Percentiles rank a stretch among this genome's conserved stretches.
Conservation (phyloP, 306 rosid species). For the Gillenia trifoliata region DNA sequence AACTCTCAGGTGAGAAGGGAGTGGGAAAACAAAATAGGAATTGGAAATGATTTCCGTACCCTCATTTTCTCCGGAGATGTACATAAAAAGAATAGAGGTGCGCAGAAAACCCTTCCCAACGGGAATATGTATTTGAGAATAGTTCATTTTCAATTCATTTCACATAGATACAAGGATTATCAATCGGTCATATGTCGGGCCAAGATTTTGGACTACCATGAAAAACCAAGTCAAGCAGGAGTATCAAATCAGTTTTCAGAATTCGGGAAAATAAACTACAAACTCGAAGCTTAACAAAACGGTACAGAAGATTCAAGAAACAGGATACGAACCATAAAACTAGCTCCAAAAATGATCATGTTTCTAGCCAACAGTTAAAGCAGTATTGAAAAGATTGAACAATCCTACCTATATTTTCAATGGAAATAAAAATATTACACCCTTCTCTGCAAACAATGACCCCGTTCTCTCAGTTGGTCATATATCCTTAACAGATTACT, state of each 20-base stretch:
- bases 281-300: neutral
- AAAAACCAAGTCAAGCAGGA: neutral
- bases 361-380: conserved; percentile 11
- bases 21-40: too few species aligned
- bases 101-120: too few species aligned
- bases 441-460: neutral
- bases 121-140: too few species aligned
- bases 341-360: conserved; percentile 7
- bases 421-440: conserved; percentile 21
- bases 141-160: too few species aligned
- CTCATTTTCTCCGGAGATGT: too few species aligned
- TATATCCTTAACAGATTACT: neutral
- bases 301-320: neutral
- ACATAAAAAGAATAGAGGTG: too few species aligned
- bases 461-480: conserved; percentile 8
- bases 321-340: neutral
- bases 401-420: conserved; percentile 22
- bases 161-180: too few species aligned
- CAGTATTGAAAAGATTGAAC: conserved; percentile 5
- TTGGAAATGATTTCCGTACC: too few species aligned
- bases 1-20: too few species aligned
- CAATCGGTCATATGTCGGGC: too few species aligned
- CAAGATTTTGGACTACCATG: too few species aligned
- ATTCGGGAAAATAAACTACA: neutral
- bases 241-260: neutral